phyloP scores from a whole-genome alignment of 2,329 filamentous ascomycete species.

The Pseudonectria buxi region DNA sequence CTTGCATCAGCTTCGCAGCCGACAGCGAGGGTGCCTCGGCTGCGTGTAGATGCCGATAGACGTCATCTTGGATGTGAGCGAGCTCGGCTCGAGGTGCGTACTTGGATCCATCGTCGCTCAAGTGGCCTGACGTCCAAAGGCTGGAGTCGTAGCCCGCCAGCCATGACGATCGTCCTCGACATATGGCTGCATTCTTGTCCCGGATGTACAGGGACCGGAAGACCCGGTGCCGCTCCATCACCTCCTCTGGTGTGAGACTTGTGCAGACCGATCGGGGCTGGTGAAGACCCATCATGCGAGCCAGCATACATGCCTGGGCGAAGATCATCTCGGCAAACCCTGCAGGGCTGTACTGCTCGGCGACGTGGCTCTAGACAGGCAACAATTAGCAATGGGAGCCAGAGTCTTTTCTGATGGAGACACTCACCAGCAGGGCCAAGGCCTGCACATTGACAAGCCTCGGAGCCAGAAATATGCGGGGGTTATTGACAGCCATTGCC shows the following conservation, averaged over 20 bases:
- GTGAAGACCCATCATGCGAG: constrained; percentile 21
- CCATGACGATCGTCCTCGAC: constrained; percentile 16
- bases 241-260: constrained; percentile 4
- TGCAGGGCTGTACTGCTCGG: constrained; percentile 20
- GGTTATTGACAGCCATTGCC: constrained; percentile 20
- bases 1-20: constrained; percentile 3
- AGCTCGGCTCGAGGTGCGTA: constrained; percentile 15
- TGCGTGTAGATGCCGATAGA: constrained; percentile 13
- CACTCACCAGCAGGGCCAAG: constrained; percentile 17
- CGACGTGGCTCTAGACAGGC: constrained; percentile 14
- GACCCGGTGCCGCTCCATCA: constrained; percentile 15
- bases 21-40: constrained; percentile 7
- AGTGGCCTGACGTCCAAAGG: not conserved
- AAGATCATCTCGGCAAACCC: constrained; percentile 18
- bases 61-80: constrained; percentile 17
- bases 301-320: constrained; percentile 19
- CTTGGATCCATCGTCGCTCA: constrained; percentile 4
- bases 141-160: constrained; percentile 13
- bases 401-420: not conserved
- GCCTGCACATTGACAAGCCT: constrained; percentile 20
- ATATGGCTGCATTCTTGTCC: constrained; percentile 17
- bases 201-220: constrained; percentile 20
- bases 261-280: constrained; percentile 10
- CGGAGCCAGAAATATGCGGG: constrained; percentile 18
- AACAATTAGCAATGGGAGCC: not conserved